phyloP scores from a whole-genome alignment of 2,329 filamentous ascomycete genomes.

The Pseudocercospora vitis region DNA sequence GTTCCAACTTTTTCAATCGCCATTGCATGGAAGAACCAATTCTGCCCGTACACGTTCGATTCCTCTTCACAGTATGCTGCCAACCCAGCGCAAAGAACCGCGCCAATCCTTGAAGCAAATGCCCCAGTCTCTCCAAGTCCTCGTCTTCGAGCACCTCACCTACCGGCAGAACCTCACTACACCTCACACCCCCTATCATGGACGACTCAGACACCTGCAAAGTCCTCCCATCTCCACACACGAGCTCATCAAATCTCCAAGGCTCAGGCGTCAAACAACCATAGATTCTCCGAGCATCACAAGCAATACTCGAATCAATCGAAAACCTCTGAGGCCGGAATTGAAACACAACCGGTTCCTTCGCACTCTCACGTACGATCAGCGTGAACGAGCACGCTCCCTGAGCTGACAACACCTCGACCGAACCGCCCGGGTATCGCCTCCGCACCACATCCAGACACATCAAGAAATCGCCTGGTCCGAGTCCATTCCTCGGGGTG shows the following conservation, averaged over 20 bases:
- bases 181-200: slow-evolving; percentile 3
- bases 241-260: slow-evolving; percentile 7
- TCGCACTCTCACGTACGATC: too few species aligned
- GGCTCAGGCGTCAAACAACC: slow-evolving; percentile 8
- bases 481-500: not conserved
- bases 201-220: slow-evolving; percentile 22
- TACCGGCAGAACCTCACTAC: slow-evolving; percentile 6
- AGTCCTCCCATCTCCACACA: not conserved
- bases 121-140: not conserved
- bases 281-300: slow-evolving; percentile 11
- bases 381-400: slow-evolving; percentile 22
- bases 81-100: slow-evolving; percentile 20
- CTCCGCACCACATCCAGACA: slow-evolving; percentile 1
- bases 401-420: slow-evolving; percentile 8
- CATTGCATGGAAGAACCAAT: slow-evolving; percentile 13
- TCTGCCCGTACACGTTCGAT: not conserved
- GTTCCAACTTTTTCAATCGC: slow-evolving; percentile 12
- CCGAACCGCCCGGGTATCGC: not conserved
- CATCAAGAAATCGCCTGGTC: not conserved
- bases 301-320: not conserved
- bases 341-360: slow-evolving; percentile 9
- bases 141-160: not conserved
- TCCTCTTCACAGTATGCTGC: not conserved
- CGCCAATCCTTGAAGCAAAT: slow-evolving; percentile 15
- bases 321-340: slow-evolving; percentile 10